phyloP scores from a whole-genome alignment of 202 grass and related monocot species.

The Hordeum pubiflorum region DNA sequence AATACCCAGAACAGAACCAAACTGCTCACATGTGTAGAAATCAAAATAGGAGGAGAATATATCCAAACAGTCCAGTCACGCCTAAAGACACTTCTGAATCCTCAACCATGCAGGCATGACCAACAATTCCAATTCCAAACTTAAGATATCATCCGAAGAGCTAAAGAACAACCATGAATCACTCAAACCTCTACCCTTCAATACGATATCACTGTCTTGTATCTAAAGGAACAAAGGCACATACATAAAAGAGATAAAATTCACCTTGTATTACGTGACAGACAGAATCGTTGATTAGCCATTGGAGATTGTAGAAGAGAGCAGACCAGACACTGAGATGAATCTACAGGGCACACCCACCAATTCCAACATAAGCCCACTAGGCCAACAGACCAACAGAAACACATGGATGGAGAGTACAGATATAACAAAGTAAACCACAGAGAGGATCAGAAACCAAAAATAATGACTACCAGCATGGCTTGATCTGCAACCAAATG shows the following conservation, averaged over 20 bases:
- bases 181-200: neutral
- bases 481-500: neutral
- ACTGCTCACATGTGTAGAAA: too few relatives aligned
- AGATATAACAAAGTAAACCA: neutral
- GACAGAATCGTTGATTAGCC: neutral
- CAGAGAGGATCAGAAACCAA: neutral
- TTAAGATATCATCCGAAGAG: neutral
- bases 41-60: neutral
- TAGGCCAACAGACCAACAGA: too few relatives aligned
- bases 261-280: neutral
- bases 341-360: too few relatives aligned
- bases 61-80: neutral
- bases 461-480: neutral
- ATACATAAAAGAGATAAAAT: constrained; percentile 11
- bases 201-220: neutral
- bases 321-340: too few relatives aligned
- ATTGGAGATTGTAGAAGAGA: neutral
- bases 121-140: too few relatives aligned
- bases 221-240: neutral
- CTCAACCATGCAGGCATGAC: neutral
- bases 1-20: too few relatives aligned
- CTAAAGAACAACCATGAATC: neutral
- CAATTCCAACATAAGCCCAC: too few relatives aligned
- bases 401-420: neutral
- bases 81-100: too few relatives aligned